Conservation (phyloP, 148 eudicot species). For the Dianthus caryophyllus region DNA sequence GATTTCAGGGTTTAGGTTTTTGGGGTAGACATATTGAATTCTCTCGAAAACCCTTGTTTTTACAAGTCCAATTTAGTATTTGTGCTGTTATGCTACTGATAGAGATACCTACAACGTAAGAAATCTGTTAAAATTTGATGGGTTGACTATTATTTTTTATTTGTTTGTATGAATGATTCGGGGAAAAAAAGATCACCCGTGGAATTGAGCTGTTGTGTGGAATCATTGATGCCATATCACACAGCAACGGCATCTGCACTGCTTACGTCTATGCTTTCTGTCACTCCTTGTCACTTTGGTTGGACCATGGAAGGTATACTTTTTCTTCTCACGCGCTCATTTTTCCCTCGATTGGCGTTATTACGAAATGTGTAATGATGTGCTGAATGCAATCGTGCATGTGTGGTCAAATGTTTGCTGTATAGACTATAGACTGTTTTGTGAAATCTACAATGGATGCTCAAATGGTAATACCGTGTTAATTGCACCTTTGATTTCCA, state of each 20-base stretch:
- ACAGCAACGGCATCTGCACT: slow-evolving; percentile 85
- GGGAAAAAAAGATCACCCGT: slow-evolving; percentile 56
- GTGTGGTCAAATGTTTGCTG: neutral
- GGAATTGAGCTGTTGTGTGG: slow-evolving; percentile 58
- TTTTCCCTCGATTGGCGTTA: too few relatives aligned
- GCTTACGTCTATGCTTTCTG: slow-evolving; percentile 79
- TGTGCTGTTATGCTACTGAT: too few relatives aligned
- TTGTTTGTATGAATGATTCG: too few relatives aligned
- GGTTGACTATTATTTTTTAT: too few relatives aligned
- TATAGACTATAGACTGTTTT: neutral
- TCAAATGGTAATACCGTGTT: neutral
- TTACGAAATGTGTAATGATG: too few relatives aligned
- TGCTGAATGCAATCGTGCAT: neutral
- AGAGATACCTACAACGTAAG: too few relatives aligned
- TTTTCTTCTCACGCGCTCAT: neutral
- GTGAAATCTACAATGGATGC: neutral
- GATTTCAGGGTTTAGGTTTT: too few relatives aligned
- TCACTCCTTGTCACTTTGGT: slow-evolving; percentile 44
- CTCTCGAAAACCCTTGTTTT: too few relatives aligned
- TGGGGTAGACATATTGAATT: too few relatives aligned
- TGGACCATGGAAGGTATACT: slow-evolving; percentile 75
- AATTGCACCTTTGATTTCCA: neutral
- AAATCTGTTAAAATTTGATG: neutral
- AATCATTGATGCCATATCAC: slow-evolving; percentile 78
- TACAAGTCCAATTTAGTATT: too few relatives aligned